phyloP scores from a whole-genome alignment of 768 basidiomycete species.

The Boletus insuetus region DNA sequence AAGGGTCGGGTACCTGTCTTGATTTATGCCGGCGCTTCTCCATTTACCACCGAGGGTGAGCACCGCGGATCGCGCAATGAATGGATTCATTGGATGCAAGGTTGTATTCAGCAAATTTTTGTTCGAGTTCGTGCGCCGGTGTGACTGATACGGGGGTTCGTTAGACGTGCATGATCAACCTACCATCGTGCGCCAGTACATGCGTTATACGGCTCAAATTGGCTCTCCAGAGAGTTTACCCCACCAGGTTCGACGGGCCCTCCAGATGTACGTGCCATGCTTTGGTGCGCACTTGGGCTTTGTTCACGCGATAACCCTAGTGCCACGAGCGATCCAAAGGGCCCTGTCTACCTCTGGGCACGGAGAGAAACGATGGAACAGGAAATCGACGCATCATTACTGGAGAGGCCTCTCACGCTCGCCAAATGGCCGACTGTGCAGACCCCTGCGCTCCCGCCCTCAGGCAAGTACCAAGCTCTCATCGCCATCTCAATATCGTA shows the following conservation, averaged over 20 bases:
- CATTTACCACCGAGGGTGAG: conserved; percentile 55
- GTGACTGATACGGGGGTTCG: not conserved
- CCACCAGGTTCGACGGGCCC: conserved; percentile 50
- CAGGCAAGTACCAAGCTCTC: conserved; percentile 25
- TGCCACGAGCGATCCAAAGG: conserved; percentile 67
- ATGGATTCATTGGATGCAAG: conserved; percentile 74
- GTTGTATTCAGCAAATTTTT: conserved; percentile 25
- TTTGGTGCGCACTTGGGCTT: not conserved
- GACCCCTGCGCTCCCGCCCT: conserved; percentile 44
- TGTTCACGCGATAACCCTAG: conserved; percentile 31
- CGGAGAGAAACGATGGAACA: conserved; percentile 71
- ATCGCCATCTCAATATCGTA: not conserved
- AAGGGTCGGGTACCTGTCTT: conserved; percentile 58
- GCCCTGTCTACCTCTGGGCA: conserved; percentile 74
- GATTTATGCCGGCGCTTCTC: conserved; percentile 71
- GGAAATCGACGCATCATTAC: conserved; percentile 42
- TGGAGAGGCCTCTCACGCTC: conserved; percentile 30
- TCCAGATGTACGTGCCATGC: conserved; percentile 53
- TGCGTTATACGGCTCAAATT: conserved; percentile 64
- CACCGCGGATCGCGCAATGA: conserved; percentile 65
- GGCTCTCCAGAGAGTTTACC: conserved; percentile 50
- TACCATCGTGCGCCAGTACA: conserved; percentile 71
- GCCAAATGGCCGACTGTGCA: conserved; percentile 54
- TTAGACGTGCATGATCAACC: conserved; percentile 70
- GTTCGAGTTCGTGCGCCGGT: not conserved